phyloP scores from a whole-genome alignment of 306 rosid species.

The Rubus idaeus region DNA sequence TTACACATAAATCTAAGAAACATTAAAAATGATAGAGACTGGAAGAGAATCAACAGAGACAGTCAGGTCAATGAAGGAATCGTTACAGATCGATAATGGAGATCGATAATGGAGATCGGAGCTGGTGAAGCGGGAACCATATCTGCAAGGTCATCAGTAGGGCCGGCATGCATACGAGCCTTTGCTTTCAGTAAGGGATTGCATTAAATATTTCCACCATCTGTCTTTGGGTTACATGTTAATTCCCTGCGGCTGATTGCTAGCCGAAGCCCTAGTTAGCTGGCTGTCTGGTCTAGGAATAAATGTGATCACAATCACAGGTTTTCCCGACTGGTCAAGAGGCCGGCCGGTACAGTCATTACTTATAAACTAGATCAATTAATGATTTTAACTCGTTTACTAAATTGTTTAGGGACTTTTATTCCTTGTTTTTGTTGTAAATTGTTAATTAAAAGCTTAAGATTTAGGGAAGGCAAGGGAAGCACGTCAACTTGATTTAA shows the following conservation, averaged over 20 bases:
- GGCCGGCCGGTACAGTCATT: background rate
- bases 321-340: background rate
- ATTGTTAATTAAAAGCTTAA: no score
- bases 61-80: constrained; percentile 36
- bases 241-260: no score
- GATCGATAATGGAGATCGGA: constrained; percentile 15
- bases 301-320: background rate
- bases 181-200: constrained; percentile 24
- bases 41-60: constrained; percentile 21
- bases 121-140: constrained; percentile 30
- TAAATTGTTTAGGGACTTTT: no score
- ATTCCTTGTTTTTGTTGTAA: no score
- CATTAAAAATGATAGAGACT: constrained; percentile 27
- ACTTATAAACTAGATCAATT: background rate
- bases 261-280: background rate
- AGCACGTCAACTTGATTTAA: no score
- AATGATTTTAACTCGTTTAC: no score
- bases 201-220: constrained; percentile 30
- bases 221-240: background rate
- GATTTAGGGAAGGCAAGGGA: no score
- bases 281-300: constrained; percentile 5
- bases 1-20: background rate
- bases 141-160: constrained; percentile 31
- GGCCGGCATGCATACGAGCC: constrained; percentile 20
- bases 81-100: constrained; percentile 12